Conservation (phyloP, 768 basidiomycete species). For the Rhodosporidiobolus sp. region DNA sequence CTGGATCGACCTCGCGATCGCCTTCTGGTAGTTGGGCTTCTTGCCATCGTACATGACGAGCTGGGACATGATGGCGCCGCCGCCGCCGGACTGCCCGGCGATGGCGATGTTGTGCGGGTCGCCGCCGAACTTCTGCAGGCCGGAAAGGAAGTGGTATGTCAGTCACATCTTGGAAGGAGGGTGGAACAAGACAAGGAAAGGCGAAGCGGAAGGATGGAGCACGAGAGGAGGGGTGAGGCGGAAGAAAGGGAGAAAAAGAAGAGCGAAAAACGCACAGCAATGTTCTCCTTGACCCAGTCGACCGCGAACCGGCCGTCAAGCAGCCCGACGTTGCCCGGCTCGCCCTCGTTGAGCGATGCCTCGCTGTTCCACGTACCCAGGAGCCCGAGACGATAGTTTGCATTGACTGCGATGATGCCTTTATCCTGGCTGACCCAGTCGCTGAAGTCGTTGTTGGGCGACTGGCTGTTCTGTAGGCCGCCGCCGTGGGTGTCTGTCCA, state of each 20-base stretch:
- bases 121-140: slow-evolving; percentile 25
- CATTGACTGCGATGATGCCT: slow-evolving; percentile 31
- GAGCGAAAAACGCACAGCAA: background rate
- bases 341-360: slow-evolving; percentile 10
- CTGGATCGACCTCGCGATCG: slow-evolving; percentile 24
- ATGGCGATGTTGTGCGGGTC: slow-evolving; percentile 33
- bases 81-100: slow-evolving; percentile 30
- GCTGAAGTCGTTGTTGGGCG: slow-evolving; percentile 31
- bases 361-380: slow-evolving; percentile 23
- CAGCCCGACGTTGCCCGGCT: slow-evolving; percentile 24
- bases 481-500: slow-evolving; percentile 9
- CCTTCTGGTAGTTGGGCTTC: slow-evolving; percentile 28
- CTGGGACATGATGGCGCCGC: slow-evolving; percentile 21
- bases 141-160: too few species aligned
- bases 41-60: slow-evolving; percentile 29
- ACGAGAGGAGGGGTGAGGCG: too few species aligned
- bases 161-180: too few species aligned
- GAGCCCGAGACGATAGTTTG: slow-evolving; percentile 36
- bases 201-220: background rate
- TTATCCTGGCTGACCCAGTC: slow-evolving; percentile 22
- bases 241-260: too few species aligned
- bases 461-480: slow-evolving; percentile 21
- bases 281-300: slow-evolving; percentile 28
- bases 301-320: slow-evolving; percentile 29
- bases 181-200: too few species aligned